A percentile compares a stretch with the other conserved stretches of the same genome.
phyloP scores from a whole-genome alignment of 208 protist species.

The Trypanosoma rangeli region DNA sequence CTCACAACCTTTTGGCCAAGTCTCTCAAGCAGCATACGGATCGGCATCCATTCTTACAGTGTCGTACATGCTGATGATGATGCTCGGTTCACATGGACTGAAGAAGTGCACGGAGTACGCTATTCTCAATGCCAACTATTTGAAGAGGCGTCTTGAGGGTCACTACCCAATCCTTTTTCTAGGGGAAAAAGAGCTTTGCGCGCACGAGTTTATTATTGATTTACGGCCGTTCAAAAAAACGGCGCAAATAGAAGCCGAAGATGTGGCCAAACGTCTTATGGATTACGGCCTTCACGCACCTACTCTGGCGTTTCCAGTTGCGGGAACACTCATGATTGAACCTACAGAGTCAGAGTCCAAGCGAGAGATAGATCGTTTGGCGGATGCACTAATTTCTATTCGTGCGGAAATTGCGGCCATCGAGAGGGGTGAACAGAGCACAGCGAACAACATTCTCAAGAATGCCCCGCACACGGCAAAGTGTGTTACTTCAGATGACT shows the following conservation, averaged over 20 bases:
- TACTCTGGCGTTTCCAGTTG: conserved; percentile 94
- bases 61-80: conserved; percentile 94
- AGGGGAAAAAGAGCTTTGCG: conserved; percentile 73
- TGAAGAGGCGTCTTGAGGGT: conserved; percentile 91
- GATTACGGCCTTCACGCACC: conserved; percentile 98
- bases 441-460: conserved; percentile 95
- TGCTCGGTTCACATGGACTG: conserved; percentile 93
- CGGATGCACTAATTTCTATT: conserved; percentile 96
- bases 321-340: conserved; percentile 97
- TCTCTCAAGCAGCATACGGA: conserved; percentile 94
- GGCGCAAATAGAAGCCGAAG: conserved; percentile 93
- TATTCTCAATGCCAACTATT: conserved; percentile 99
- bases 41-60: conserved; percentile 95
- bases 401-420: conserved; percentile 95
- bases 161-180: conserved; percentile 96
- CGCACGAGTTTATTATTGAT: conserved; percentile 99
- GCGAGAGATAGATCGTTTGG: conserved; percentile 94
- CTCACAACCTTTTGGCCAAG: conserved; percentile 80
- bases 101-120: conserved; percentile 93
- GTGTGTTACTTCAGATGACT: conserved; percentile 78
- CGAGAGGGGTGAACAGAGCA: conserved; percentile 83
- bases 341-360: conserved; percentile 97
- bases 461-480: conserved; percentile 96
- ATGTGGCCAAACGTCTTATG: conserved; percentile 98
- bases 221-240: conserved; percentile 92